phyloP scores from a whole-genome alignment of 148 eudicot genomes.

The Cornus controversa region DNA sequence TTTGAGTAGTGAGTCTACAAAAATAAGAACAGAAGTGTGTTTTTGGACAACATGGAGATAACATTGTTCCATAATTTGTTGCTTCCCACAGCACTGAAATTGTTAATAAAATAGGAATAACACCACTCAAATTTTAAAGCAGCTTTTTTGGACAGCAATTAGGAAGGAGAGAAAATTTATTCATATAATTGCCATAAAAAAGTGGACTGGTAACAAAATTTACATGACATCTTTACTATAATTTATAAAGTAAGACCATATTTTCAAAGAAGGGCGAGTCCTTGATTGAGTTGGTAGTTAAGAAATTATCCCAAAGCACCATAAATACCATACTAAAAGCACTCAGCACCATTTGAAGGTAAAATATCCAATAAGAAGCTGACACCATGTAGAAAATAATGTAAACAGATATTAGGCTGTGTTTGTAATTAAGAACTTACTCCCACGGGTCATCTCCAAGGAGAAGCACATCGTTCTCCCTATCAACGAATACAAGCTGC shows the following conservation, averaged over 20 bases:
- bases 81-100: neutral
- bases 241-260: neutral
- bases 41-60: neutral
- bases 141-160: neutral
- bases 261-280: neutral
- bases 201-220: neutral
- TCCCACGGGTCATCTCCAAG: constrained; percentile 99
- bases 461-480: constrained; percentile 98
- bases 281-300: neutral
- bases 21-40: neutral
- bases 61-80: neutral
- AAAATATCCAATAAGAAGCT: neutral
- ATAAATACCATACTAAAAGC: neutral
- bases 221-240: neutral
- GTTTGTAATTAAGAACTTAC: constrained; percentile 46
- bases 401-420: neutral
- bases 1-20: neutral
- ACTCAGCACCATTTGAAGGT: neutral
- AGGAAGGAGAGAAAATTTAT: neutral
- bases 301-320: neutral
- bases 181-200: neutral
- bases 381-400: neutral
- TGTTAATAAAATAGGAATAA: neutral
- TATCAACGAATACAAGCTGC: constrained; percentile 99
- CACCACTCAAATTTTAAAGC: neutral